Evolutionary conservation across 306 rosid species (phyloP), one percentile per base, ranked within the genome.

Genomic region (Vigna unguiculata): DNA sequence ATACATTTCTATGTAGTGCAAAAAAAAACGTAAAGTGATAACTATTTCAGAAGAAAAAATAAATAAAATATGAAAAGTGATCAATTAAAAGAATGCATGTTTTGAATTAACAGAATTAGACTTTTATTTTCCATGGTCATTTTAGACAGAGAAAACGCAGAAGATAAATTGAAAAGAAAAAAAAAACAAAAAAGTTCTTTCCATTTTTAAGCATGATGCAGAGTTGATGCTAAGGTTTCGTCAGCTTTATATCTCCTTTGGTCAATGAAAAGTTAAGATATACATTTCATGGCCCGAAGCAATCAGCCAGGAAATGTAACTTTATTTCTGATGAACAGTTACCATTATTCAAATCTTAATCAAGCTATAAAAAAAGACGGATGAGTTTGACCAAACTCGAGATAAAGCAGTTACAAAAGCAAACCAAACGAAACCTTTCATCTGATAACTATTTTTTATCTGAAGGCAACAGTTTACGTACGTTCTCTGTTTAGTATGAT

Each of bases 351-450:
- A 9, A 45, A 67, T 22, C 55, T 17, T 40, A 40, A 40, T n/a
- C 34, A 19, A 19, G 52, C 10, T 40, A 13, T 45, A 17, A 7
- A 41, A 41, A n/a, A 66, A 21, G 17, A 67, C 7, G 40, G 13
- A 43, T 4, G 59, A 48, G 45, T 49, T 30, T 17, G 45, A 32
- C 61, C 28, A 38, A 48, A 9, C 32, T 32, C 19, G 3, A 51
- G 9, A 11, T 48, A 30, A 49, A 9, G n/a, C 32, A 48, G 5
- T 30, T 32, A 51, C 30, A 47, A 9, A n/a, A 71, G 19, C 67
- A 71, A 20, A 15, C 65, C 36, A 54, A 60, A 60, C 16, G 67
- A 32, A 16, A 30, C 19, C 9, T 59, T 59, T 59, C 41, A 59
- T 57, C 17, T 11, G 28, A 57, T 24, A 4, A 5, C 34, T 5